These are phyloP conservation scores for Hypoxylon sp. DNA, from an alignment of 2,329 filamentous ascomycete genomes.

Conservation along the genomic window DNA sequence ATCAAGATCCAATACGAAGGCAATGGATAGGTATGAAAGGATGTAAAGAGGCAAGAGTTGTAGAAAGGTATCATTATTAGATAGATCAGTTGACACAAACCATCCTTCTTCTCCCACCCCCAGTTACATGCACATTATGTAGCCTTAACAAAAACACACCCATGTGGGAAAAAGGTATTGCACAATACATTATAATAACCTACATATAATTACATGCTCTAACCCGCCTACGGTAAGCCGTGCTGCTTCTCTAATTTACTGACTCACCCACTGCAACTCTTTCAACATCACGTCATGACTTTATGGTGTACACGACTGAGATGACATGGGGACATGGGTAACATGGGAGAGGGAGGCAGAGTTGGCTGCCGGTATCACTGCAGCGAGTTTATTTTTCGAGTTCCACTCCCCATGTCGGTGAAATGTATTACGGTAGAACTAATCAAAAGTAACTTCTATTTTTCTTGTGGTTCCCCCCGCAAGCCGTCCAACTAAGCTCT, in stretches of 20 bases:
- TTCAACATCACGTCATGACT: constrained; percentile 36
- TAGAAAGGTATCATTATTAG: constrained; percentile 21
- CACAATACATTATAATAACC: constrained; percentile 11
- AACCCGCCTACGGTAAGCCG: constrained; percentile 8
- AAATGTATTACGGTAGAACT: constrained; percentile 5
- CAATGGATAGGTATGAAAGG: constrained; percentile 3
- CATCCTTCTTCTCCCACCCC: background rate
- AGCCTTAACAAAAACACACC: background rate
- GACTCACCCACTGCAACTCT: constrained; percentile 35
- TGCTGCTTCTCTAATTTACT: constrained; percentile 11
- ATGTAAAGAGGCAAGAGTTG: background rate
- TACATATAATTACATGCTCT: constrained; percentile 1
- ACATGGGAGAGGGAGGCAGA: too few relatives aligned
- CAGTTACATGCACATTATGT: constrained; percentile 3
- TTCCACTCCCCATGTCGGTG: constrained; percentile 18
- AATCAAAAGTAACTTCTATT: constrained; percentile 29
- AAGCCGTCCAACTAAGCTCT: constrained; percentile 45
- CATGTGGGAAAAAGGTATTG: constrained; percentile 3
- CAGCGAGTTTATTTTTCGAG: constrained; percentile 17
- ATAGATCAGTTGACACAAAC: constrained; percentile 24
- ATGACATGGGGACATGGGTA: constrained; percentile 6
- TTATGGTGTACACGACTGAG: constrained; percentile 12
- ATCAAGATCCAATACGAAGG: constrained; percentile 19
- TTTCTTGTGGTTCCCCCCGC: constrained; percentile 25
- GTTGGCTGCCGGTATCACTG: constrained; percentile 3